A percentile compares a stretch with the other conserved stretches of the same genome.
phyloP scores from a whole-genome alignment of 495 filamentous ascomycete genomes.

The Podospora australis region DNA sequence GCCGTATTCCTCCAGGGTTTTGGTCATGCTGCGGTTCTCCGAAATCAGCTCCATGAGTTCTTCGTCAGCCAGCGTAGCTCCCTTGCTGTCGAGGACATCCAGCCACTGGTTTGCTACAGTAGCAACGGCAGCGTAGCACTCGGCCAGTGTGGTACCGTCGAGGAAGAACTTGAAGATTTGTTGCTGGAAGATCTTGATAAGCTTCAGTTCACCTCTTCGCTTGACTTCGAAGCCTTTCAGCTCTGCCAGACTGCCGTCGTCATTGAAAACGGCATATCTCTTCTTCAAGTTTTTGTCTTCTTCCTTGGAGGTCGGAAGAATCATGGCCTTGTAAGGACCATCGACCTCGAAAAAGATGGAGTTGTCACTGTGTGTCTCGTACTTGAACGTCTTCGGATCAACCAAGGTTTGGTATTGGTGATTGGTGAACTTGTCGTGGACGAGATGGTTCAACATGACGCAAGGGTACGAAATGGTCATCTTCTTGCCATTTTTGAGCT shows the following conservation, averaged over 20 bases:
- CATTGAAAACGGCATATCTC: conserved; percentile 97
- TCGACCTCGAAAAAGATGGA: conserved; percentile 99
- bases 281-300: conserved; percentile 99
- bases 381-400: conserved; percentile 73
- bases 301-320: conserved; percentile 94
- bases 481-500: conserved; percentile 90
- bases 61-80: conserved; percentile 83
- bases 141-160: conserved; percentile 74
- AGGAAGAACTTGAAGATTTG: conserved; percentile 99
- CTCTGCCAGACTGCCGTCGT: conserved; percentile 94
- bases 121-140: conserved; percentile 88
- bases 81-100: conserved; percentile 83
- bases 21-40: conserved; percentile 96
- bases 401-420: conserved; percentile 89
- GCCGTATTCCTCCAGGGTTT: conserved; percentile 93
- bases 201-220: conserved; percentile 92
- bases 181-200: conserved; percentile 99
- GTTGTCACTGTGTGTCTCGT: conserved; percentile 95
- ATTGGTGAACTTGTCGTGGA: conserved; percentile 93
- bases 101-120: conserved; percentile 96
- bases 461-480: conserved; percentile 93
- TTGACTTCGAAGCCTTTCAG: conserved; percentile 98
- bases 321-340: conserved; percentile 95
- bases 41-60: conserved; percentile 98
- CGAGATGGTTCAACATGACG: conserved; percentile 98